A percentile compares a stretch with the other conserved stretches of the same genome.
Conservation (phyloP, 257 asterid genomes). For the Nicotiana attenuata region DNA sequence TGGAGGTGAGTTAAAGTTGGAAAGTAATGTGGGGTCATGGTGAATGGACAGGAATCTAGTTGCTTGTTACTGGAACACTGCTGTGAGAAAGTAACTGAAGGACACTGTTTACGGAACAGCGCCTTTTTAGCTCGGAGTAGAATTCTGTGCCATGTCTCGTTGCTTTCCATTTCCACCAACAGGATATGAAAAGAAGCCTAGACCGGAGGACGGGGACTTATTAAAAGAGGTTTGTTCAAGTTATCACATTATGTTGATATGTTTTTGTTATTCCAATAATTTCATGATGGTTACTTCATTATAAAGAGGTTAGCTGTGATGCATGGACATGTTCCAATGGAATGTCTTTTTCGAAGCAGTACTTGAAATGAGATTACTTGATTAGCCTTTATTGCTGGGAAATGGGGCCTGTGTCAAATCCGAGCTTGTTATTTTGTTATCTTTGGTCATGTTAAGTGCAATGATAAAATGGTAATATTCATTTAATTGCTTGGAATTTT, state of each 20-base stretch:
- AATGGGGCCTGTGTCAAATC: neutral
- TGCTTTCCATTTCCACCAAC: conserved; percentile 98
- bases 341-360: neutral
- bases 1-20: conserved; percentile 38
- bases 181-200: conserved; percentile 76
- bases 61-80: conserved; percentile 46
- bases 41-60: conserved; percentile 54
- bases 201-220: conserved; percentile 47
- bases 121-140: conserved; percentile 21
- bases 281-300: conserved; percentile 10
- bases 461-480: no score
- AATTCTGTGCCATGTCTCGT: conserved; percentile 84
- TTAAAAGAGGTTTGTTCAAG: conserved; percentile 60
- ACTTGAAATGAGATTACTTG: neutral
- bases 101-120: conserved; percentile 27
- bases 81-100: conserved; percentile 34
- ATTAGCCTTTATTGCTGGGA: neutral
- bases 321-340: neutral
- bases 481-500: neutral
- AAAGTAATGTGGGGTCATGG: conserved; percentile 66
- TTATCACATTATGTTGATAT: conserved; percentile 3
- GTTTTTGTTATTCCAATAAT: conserved; percentile 17
- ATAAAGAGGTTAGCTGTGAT: conserved; percentile 14
- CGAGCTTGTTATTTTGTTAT: neutral
- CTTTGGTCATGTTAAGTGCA: neutral